Conservation (phyloP, 768 basidiomycete species). For the Clavaria fumosa region DNA sequence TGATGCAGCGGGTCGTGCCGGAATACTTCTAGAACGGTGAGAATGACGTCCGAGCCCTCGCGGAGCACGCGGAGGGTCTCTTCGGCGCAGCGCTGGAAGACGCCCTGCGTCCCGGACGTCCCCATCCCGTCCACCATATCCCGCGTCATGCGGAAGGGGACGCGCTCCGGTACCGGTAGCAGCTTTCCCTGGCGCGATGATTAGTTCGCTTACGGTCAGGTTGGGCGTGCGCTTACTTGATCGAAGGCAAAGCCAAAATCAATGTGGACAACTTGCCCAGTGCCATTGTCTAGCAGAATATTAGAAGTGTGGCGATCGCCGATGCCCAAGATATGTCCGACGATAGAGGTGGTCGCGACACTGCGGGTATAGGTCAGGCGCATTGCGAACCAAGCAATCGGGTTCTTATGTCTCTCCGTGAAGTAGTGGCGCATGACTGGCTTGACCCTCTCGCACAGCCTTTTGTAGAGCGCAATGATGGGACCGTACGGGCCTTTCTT, state of each 20-base stretch:
- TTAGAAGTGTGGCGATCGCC: slow-evolving; percentile 90
- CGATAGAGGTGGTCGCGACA: slow-evolving; percentile 86
- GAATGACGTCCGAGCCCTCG: slow-evolving; percentile 69
- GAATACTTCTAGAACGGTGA: slow-evolving; percentile 95
- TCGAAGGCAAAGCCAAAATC: slow-evolving; percentile 97
- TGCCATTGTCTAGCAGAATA: slow-evolving; percentile 70
- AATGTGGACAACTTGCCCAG: slow-evolving; percentile 88
- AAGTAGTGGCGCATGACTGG: slow-evolving; percentile 95
- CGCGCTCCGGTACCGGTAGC: slow-evolving; percentile 66
- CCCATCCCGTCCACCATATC: slow-evolving; percentile 96
- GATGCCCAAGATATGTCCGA: slow-evolving; percentile 82
- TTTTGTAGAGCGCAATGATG: slow-evolving; percentile 17
- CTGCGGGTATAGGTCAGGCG: slow-evolving; percentile 82
- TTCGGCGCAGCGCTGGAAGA: slow-evolving; percentile 90
- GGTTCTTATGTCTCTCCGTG: slow-evolving; percentile 75
- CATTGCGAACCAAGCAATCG: slow-evolving; percentile 86
- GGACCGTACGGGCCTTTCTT: slow-evolving; percentile 1
- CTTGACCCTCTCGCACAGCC: slow-evolving; percentile 32
- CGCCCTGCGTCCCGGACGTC: slow-evolving; percentile 75
- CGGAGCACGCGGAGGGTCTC: slow-evolving; percentile 87
- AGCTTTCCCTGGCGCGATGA: slow-evolving; percentile 53
- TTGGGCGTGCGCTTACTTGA: slow-evolving; percentile 35
- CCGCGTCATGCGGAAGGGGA: slow-evolving; percentile 89
- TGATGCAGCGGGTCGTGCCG: slow-evolving; percentile 89
- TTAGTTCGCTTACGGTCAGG: slow-evolving; percentile 4